Conservation (phyloP, 2,329 filamentous ascomycete species). For the Chlorencoelia australis region DNA sequence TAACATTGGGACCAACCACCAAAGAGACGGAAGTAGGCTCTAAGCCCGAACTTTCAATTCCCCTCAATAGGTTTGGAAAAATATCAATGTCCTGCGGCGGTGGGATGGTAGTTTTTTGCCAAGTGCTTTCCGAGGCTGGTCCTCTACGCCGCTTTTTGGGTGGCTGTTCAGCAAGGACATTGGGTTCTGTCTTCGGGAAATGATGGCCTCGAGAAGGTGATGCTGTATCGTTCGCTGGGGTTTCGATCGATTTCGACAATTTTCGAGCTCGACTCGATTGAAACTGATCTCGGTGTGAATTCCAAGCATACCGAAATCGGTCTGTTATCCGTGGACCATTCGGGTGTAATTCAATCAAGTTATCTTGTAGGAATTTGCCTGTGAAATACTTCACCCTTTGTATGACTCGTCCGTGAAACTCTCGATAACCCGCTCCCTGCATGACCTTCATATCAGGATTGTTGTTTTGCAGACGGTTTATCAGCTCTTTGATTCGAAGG, state of each 20-base stretch:
- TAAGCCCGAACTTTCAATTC: too few relatives aligned
- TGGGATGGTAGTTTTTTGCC: background rate
- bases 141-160: constrained; percentile 1
- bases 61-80: too few relatives aligned
- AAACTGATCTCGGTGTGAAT: constrained; percentile 1
- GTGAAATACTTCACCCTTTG: constrained; percentile 5
- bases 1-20: too few relatives aligned
- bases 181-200: constrained; percentile 1
- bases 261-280: background rate
- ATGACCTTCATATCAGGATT: background rate
- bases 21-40: too few relatives aligned
- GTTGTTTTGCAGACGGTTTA: constrained; percentile 1
- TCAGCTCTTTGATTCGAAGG: constrained; percentile 3
- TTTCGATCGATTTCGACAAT: background rate
- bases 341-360: constrained; percentile 4
- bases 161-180: background rate
- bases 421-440: background rate
- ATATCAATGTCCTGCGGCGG: too few relatives aligned
- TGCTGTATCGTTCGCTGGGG: constrained; percentile 2
- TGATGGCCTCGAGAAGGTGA: background rate
- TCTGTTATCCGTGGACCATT: constrained; percentile 4
- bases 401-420: constrained; percentile 2
- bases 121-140: background rate
- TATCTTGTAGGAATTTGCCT: constrained; percentile 3
- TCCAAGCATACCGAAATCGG: constrained; percentile 5